A percentile compares a stretch with the other conserved stretches of the same genome.
Evolutionary conservation across 306 rosid genomes (phyloP).

Genomic region (Quillaja saponaria): DNA sequence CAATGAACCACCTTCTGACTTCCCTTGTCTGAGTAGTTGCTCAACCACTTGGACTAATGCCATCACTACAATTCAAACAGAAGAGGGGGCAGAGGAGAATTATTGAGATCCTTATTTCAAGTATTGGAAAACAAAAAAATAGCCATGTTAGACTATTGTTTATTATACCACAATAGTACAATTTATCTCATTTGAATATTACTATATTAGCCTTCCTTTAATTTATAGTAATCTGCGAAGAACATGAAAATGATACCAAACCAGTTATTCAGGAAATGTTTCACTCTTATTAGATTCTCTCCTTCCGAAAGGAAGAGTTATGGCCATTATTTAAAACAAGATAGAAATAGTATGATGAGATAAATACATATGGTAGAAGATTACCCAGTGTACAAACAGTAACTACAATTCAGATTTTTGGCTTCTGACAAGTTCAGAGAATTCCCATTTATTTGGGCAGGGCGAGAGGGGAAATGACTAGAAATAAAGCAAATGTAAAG

Average conservation of each 20-base stretch:
- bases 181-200: no score
- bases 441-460: neutral
- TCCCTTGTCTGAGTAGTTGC: conserved; percentile 58
- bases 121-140: neutral
- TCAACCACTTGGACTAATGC: conserved; percentile 64
- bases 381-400: no score
- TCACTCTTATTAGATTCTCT: no score
- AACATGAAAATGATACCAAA: conserved; percentile 7
- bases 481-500: neutral
- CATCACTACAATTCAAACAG: conserved; percentile 57
- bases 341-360: no score
- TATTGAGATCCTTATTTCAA: neutral
- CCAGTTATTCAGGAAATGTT: neutral
- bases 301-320: no score
- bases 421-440: no score
- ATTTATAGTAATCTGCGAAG: neutral
- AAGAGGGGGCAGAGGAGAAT: conserved; percentile 9
- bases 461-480: neutral
- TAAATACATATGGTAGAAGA: no score
- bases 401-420: no score
- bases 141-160: no score
- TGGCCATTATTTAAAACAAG: no score
- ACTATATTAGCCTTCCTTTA: conserved; percentile 8
- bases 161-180: conserved; percentile 17
- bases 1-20: conserved; percentile 42